These are phyloP conservation scores for Paspalum notatum DNA, from an alignment of 176 grass and related monocot genomes.

Conservation along the genomic window DNA sequence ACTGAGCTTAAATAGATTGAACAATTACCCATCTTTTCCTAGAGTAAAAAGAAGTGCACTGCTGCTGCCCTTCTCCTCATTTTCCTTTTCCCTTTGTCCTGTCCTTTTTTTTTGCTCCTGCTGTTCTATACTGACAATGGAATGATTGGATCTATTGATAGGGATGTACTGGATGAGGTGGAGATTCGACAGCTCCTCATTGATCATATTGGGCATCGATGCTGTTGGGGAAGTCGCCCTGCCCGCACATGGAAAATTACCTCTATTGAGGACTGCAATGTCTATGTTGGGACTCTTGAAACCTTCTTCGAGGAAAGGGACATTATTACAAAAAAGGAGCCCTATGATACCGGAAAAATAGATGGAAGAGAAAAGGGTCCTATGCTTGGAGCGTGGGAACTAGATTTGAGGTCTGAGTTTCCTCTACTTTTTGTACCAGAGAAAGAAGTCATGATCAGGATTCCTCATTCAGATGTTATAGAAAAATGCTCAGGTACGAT, in stretches of 20 bases:
- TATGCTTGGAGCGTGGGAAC: slow-evolving; percentile 71
- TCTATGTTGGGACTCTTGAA: slow-evolving; percentile 91
- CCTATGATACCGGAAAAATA: slow-evolving; percentile 63
- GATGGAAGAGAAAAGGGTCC: slow-evolving; percentile 70
- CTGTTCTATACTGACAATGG: slow-evolving; percentile 12
- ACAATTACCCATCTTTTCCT: background rate
- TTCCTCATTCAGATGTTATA: slow-evolving; percentile 84
- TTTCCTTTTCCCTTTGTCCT: slow-evolving; percentile 4
- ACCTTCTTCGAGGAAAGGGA: slow-evolving; percentile 93
- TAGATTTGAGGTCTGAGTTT: slow-evolving; percentile 88
- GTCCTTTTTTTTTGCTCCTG: background rate
- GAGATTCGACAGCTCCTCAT: slow-evolving; percentile 86
- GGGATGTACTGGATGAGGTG: slow-evolving; percentile 82
- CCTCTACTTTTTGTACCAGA: slow-evolving; percentile 81
- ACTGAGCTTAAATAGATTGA: background rate
- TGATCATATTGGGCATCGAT: slow-evolving; percentile 81
- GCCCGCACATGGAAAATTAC: slow-evolving; percentile 82
- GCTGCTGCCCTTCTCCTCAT: background rate
- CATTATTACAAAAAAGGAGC: slow-evolving; percentile 50
- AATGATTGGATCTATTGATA: slow-evolving; percentile 46
- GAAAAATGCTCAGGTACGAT: slow-evolving; percentile 86
- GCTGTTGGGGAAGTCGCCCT: slow-evolving; percentile 89
- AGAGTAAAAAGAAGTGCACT: background rate
- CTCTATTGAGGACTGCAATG: slow-evolving; percentile 77
- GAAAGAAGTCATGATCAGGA: slow-evolving; percentile 82